These are phyloP conservation scores for Grigorovia transvaalensis DNA, from an alignment of 805 yeast genomes.

Conservation along the genomic window DNA sequence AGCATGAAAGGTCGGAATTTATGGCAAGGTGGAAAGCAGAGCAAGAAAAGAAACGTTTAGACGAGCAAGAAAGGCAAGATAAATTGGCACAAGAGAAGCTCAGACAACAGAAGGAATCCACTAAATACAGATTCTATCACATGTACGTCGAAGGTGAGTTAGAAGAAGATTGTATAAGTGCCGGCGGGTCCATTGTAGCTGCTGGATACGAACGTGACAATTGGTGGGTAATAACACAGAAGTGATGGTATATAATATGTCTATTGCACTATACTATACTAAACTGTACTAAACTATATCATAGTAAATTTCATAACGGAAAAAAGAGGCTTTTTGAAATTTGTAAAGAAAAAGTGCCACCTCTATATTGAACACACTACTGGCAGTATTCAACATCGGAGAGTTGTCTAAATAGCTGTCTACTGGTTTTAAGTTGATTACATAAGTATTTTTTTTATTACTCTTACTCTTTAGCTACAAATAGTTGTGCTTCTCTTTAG, in stretches of 20 bases:
- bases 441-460: too few species aligned
- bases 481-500: too few species aligned
- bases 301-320: too few species aligned
- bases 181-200: conserved; percentile 60
- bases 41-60: conserved; percentile 16
- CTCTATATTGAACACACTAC: too few species aligned
- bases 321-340: too few species aligned
- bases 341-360: too few species aligned
- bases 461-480: too few species aligned
- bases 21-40: conserved; percentile 22
- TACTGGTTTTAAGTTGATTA: too few species aligned
- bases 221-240: conserved; percentile 68
- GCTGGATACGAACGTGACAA: conserved; percentile 88
- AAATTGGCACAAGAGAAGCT: conserved; percentile 12
- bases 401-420: too few species aligned
- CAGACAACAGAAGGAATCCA: conserved; percentile 27
- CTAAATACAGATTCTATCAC: conserved; percentile 81
- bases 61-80: conserved; percentile 9
- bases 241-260: conserved; percentile 2
- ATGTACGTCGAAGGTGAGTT: conserved; percentile 78
- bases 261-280: neutral
- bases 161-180: conserved; percentile 52
- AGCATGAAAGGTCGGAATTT: conserved; percentile 20
- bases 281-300: too few species aligned
- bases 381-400: too few species aligned